Evolutionary conservation across 345 rosid genomes (phyloP), one percentile per base, ranked within the genome.

Genomic region (Citrus sp.): DNA sequence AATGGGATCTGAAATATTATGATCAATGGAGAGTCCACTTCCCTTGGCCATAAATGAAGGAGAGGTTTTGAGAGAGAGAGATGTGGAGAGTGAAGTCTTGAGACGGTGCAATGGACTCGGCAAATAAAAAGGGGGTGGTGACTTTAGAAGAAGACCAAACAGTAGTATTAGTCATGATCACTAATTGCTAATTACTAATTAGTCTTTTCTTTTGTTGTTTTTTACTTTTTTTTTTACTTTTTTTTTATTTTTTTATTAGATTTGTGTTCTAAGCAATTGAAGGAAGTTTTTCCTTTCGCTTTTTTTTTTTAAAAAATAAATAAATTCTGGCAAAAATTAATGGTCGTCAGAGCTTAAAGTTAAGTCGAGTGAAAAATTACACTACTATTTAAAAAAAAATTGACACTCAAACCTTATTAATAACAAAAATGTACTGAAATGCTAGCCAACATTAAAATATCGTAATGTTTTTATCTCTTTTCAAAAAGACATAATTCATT

Each of bases 71-170:
- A 9, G 81, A 65, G 80, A 61, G 58, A 37, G 66, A 28, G 34
- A 64, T 32, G 77, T 68, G 81, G 85, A 77, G 82, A 68, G 68
- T 66, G 78, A 70, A 80, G 80, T 70, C 82, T 86, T 78, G 79
- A 71, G 85, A 84, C 77, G 85, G 87, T 81, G 90, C 90, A 85
- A 80, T 82, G 84, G 92, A 91, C 93, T 86, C 93, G 95, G 95
- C 95, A 86, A 85, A 76, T 77, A 87, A 88, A 81, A 81, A 72
- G 87, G 89, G 27, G 25, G 66, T 58, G 55, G 56, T 82, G 83
- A 87, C 88, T 81, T 76, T 46, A 79, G 67, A 83, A 83, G 85
- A 84, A 76, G 89, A 85, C 88, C 89, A 78, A 70, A 77, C 46
- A 72, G 55, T 19, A 74, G 71, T 35, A 51, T 3, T 25, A 74